Base-by-base conservation (phyloP, 306 rosid genomes). In the Phaseolus lunatus region DNA sequence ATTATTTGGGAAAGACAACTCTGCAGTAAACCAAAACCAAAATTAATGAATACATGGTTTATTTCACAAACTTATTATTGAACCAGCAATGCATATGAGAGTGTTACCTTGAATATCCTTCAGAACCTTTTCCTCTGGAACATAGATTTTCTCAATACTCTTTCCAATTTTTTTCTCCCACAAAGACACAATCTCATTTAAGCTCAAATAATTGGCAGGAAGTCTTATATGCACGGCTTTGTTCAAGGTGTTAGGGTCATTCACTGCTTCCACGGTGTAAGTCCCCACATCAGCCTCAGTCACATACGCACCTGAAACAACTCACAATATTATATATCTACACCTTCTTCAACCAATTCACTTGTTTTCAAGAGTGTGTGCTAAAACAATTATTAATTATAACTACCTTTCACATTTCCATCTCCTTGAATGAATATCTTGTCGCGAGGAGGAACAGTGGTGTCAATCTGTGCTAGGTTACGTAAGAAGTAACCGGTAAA, bases 131-230 rank as follows among this genome's bases (percentile, higher is more conserved):
- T 45, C 5, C 10, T 39, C 27, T 5, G 48, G 15, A 73, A 58
- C 13, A 26, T 54, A 35, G 58, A 73, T 9, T 9, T 7, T 88
- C 49, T 87, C 81, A 3, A 87, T 76, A 22, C 70, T 72, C 19
- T 76, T 80, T 0, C 85, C 88, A 12, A 87, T 84, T 44, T 87
- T 84, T 11, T 73, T 82, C 86, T 87, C 88, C 88, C 90, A 87
- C 58, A 87, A 22, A 27, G 86, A 6, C 0, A 87, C 5, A 2
- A 87, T 24, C 74, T 87, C 83, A 9, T 87, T 79, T 35, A 61
- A 20, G 4, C 80, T 67, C 73, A 87, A 76, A 48, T 79, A 53
- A 48, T 87, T 87, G 0, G 63, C 24, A 1, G 88, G 88, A 37
- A 84, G 90, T 73, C 77, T 76, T 10, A 84, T 2, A 24, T 82